These are phyloP conservation scores for Xylaria castorea DNA, from an alignment of 495 filamentous ascomycete genomes.

Conservation along the genomic window DNA sequence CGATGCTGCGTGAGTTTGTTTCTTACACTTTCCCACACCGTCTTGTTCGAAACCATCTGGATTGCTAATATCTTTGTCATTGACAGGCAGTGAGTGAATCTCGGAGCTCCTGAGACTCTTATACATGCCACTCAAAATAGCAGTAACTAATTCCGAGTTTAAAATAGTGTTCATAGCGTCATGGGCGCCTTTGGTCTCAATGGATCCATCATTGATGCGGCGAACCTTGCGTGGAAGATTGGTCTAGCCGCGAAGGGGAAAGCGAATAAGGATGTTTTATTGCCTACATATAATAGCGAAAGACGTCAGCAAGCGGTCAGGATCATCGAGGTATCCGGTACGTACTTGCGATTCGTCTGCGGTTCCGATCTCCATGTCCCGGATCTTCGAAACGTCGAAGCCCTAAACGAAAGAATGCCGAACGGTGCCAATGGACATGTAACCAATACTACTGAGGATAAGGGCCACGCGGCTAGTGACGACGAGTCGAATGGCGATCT, in stretches of 20 bases:
- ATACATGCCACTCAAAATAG: not conserved
- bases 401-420: not conserved
- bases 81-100: slow-evolving; percentile 30
- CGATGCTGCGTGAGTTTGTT: slow-evolving; percentile 45
- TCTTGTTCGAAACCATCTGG: not conserved
- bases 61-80: slow-evolving; percentile 8
- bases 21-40: not conserved
- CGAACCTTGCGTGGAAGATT: slow-evolving; percentile 50
- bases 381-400: slow-evolving; percentile 30
- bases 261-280: slow-evolving; percentile 31
- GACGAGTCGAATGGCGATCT: not conserved
- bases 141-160: not conserved
- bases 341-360: slow-evolving; percentile 47
- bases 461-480: too few species aligned
- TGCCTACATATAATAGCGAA: slow-evolving; percentile 46
- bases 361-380: slow-evolving; percentile 34
- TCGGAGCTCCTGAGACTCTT: not conserved
- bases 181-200: slow-evolving; percentile 52
- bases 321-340: slow-evolving; percentile 43
- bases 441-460: not conserved
- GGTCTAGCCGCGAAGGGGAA: slow-evolving; percentile 37
- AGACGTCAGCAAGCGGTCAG: slow-evolving; percentile 43
- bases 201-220: slow-evolving; percentile 47
- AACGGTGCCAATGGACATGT: not conserved
- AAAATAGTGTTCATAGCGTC: slow-evolving; percentile 42